These are phyloP conservation scores for Aristolochia contorta DNA, from an alignment of 164 flowering plant genomes.

Conservation along the genomic window DNA sequence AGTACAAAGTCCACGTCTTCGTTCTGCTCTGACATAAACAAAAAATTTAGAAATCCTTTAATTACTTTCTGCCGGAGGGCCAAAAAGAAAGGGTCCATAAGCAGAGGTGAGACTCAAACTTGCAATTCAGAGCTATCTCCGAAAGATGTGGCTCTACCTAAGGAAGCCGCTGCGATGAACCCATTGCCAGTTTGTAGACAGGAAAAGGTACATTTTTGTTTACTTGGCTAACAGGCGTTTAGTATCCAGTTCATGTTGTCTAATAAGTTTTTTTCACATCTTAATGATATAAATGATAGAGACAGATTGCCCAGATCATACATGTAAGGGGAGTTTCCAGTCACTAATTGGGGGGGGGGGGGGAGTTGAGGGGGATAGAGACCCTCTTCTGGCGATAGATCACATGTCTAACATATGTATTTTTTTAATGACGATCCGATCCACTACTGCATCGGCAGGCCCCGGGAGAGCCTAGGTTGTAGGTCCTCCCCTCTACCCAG, in stretches of 20 bases:
- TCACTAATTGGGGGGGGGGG: no score
- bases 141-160: background rate
- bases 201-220: background rate
- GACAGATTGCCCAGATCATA: no score
- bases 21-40: background rate
- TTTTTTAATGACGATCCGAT: no score
- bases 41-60: constrained; percentile 2
- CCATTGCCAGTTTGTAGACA: background rate
- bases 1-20: background rate
- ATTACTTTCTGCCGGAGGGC: constrained; percentile 13
- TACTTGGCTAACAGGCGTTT: background rate
- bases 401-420: no score
- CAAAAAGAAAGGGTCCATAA: constrained; percentile 3
- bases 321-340: no score
- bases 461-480: no score
- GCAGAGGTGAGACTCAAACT: background rate
- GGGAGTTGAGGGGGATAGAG: no score
- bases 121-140: background rate
- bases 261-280: no score
- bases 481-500: no score
- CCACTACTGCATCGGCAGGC: no score
- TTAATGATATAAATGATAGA: no score
- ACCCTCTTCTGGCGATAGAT: no score
- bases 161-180: background rate
- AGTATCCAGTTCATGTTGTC: background rate